phyloP scores from a whole-genome alignment of 2,329 filamentous ascomycete species.

The Venturia nashicola region DNA sequence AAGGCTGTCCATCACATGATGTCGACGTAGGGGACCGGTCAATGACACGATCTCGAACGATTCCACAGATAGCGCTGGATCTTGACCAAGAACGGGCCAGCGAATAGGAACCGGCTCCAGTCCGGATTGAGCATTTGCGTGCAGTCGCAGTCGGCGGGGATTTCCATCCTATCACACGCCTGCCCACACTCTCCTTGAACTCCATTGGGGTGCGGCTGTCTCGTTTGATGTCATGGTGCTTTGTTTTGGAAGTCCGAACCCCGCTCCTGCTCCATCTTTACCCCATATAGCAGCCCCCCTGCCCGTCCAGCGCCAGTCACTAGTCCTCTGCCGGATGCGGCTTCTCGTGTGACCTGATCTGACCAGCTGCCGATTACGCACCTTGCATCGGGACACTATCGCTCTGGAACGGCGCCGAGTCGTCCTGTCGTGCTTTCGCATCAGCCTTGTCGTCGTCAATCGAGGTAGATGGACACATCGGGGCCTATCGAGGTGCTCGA shows the following conservation, averaged over 20 bases:
- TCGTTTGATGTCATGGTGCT: slow-evolving; percentile 1
- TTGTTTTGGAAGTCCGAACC: too few relatives aligned
- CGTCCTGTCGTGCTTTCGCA: background rate
- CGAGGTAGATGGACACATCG: too few relatives aligned
- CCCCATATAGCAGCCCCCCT: background rate
- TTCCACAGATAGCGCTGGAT: too few relatives aligned
- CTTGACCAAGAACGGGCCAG: too few relatives aligned
- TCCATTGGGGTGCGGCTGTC: too few relatives aligned
- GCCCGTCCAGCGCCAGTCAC: background rate
- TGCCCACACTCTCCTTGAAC: background rate
- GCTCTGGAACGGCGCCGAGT: background rate
- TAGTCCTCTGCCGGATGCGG: background rate
- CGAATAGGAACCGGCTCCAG: background rate
- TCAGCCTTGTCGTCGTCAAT: too few relatives aligned
- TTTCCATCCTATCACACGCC: background rate
- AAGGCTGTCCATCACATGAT: too few relatives aligned
- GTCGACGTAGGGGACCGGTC: too few relatives aligned
- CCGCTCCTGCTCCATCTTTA: background rate
- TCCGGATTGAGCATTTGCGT: background rate
- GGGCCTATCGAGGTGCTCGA: too few relatives aligned
- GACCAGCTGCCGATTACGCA: background rate
- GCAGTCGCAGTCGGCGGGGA: background rate
- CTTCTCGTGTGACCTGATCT: background rate
- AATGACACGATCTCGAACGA: too few relatives aligned
- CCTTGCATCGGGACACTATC: background rate